These are phyloP conservation scores for Talaromyces adpressus DNA, from an alignment of 495 filamentous ascomycete genomes.

Conservation along the genomic window DNA sequence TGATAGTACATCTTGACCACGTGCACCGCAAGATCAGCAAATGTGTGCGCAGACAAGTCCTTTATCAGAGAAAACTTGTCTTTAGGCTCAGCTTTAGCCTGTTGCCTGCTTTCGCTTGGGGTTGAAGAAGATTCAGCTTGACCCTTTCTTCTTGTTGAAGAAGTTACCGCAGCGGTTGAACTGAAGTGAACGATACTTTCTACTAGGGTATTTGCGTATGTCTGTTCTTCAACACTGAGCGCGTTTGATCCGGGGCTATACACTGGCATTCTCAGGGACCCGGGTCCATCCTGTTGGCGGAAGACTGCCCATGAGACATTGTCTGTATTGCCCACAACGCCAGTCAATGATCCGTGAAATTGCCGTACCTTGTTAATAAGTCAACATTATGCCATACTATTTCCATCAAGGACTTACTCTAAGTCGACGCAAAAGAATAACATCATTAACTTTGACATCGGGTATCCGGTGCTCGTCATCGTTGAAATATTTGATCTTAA, in stretches of 20 bases:
- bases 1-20: constrained; percentile 58
- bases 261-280: constrained; percentile 15
- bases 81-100: background rate
- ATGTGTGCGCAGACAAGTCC: constrained; percentile 48
- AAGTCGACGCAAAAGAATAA: constrained; percentile 37
- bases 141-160: background rate
- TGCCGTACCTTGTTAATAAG: constrained; percentile 19
- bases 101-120: background rate
- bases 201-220: constrained; percentile 21
- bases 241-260: constrained; percentile 26
- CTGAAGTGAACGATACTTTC: constrained; percentile 13
- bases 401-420: constrained; percentile 23
- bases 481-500: constrained; percentile 47
- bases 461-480: constrained; percentile 30
- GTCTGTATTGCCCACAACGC: constrained; percentile 22
- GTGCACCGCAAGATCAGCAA: constrained; percentile 69
- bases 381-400: background rate
- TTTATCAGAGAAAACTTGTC: constrained; percentile 60
- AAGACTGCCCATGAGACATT: constrained; percentile 33
- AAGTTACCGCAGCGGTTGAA: constrained; percentile 11
- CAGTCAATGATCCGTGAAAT: constrained; percentile 17
- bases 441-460: constrained; percentile 32
- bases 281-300: constrained; percentile 21
- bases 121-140: constrained; percentile 5
- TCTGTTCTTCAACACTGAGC: constrained; percentile 22